A percentile compares a stretch with the other conserved stretches of the same genome.
Evolutionary conservation across 2,329 filamentous ascomycete genomes (phyloP).

Genomic region (Venturia pyrina): DNA sequence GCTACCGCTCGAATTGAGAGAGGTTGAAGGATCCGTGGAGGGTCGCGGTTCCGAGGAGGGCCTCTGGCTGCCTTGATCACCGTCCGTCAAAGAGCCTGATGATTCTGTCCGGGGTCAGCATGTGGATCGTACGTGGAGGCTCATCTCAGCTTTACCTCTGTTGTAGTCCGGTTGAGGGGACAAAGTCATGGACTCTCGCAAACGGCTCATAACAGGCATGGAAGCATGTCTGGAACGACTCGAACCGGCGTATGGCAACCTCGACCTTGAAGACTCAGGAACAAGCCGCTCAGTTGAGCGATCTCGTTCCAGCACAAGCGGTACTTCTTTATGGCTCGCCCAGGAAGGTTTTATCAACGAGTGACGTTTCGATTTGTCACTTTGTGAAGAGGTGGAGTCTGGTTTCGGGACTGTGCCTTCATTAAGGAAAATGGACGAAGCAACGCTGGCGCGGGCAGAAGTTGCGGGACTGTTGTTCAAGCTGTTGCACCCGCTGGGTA

Average conservation of each 20-base stretch:
- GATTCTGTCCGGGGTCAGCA: background rate
- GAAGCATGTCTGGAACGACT: background rate
- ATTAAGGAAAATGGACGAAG: conserved; percentile 2
- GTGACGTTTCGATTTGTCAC: background rate
- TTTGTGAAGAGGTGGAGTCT: background rate
- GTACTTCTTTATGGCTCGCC: background rate
- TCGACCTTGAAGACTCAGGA: background rate
- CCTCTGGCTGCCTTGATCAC: background rate
- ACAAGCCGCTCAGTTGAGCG: background rate
- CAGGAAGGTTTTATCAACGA: background rate
- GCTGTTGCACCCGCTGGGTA: conserved; percentile 21
- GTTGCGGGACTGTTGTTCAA: conserved; percentile 19
- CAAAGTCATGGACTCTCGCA: conserved; percentile 2
- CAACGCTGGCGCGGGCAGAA: background rate
- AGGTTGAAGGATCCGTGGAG: conserved; percentile 5
- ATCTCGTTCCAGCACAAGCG: background rate
- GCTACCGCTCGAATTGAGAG: conserved; percentile 1
- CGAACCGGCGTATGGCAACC: background rate
- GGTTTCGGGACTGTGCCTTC: background rate
- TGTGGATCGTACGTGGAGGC: background rate
- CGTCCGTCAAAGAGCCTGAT: background rate
- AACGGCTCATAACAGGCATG: background rate
- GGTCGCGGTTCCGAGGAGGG: background rate
- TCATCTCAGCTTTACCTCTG: background rate
- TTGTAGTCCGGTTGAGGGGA: conserved; percentile 4